These are phyloP conservation scores for Didymellaceae sp. DNA, from an alignment of 2,329 filamentous ascomycete genomes.

Conservation along the genomic window DNA sequence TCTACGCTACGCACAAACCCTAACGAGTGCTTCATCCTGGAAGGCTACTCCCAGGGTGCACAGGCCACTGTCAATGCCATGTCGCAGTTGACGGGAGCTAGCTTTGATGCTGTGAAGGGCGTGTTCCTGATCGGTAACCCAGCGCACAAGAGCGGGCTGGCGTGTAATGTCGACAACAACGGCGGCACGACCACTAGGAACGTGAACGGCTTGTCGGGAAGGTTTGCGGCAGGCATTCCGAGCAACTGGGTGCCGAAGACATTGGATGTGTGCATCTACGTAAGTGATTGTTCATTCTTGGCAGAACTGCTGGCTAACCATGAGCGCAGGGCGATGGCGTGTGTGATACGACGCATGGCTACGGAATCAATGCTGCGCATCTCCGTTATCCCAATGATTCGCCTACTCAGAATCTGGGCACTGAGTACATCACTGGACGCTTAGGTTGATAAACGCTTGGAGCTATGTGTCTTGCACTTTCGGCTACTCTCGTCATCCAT, in stretches of 20 bases:
- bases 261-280: constrained; percentile 46
- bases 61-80: constrained; percentile 46
- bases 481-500: too few relatives aligned
- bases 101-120: constrained; percentile 46
- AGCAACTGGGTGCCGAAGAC: constrained; percentile 46
- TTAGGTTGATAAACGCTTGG: too few relatives aligned
- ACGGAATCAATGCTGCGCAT: constrained; percentile 42
- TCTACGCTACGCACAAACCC: constrained; percentile 31
- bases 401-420: constrained; percentile 41
- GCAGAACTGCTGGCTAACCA: background rate
- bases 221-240: constrained; percentile 25
- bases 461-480: too few relatives aligned
- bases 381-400: constrained; percentile 34
- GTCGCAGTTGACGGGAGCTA: constrained; percentile 38
- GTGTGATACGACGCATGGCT: constrained; percentile 44
- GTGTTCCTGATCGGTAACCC: constrained; percentile 48
- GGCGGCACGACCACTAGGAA: constrained; percentile 43
- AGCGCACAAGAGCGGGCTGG: constrained; percentile 39
- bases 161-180: constrained; percentile 47
- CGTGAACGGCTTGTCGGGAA: constrained; percentile 33
- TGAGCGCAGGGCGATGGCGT: constrained; percentile 43
- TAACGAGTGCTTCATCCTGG: constrained; percentile 46
- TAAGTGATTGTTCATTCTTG: constrained; percentile 19
- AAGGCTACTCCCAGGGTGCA: constrained; percentile 49
- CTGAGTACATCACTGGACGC: background rate